Conservation (phyloP, 2,329 filamentous ascomycete species). For the Phialophora tarda region DNA sequence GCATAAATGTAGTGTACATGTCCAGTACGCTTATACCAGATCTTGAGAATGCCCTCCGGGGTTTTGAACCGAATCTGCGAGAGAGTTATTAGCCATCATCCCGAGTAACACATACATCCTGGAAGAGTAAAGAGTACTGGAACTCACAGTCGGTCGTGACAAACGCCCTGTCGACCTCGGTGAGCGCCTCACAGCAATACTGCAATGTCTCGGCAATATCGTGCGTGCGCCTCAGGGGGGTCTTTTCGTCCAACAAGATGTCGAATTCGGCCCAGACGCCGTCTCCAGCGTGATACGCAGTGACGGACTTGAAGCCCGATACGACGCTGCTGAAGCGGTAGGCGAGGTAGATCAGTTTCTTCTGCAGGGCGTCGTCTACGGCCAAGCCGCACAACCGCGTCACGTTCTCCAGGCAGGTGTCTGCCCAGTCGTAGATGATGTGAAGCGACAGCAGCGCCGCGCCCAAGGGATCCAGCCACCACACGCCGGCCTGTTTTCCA, state of each 20-base stretch:
- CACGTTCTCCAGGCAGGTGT: constrained; percentile 66
- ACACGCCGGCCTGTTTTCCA: constrained; percentile 63
- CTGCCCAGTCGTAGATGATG: constrained; percentile 72
- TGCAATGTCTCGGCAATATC: constrained; percentile 68
- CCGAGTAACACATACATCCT: background rate
- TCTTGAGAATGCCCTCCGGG: constrained; percentile 30
- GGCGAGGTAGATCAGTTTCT: constrained; percentile 66
- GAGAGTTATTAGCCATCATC: background rate
- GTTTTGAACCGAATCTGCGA: constrained; percentile 25
- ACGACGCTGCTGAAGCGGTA: constrained; percentile 63
- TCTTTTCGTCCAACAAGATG: constrained; percentile 61
- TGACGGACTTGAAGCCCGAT: constrained; percentile 60
- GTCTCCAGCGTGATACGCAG: constrained; percentile 67
- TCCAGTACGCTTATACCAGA: background rate
- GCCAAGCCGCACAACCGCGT: constrained; percentile 64
- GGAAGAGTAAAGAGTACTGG: too few species aligned
- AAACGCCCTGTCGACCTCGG: constrained; percentile 60
- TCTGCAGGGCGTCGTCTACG: constrained; percentile 57
- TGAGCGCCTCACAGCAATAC: constrained; percentile 58
- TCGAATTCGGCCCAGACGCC: constrained; percentile 69
- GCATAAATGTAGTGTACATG: too few species aligned
- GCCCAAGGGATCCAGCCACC: constrained; percentile 71
- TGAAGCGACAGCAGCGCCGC: constrained; percentile 67
- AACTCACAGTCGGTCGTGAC: constrained; percentile 58
- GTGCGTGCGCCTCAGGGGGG: constrained; percentile 59